Conservation (phyloP, 768 basidiomycete species). For the Thelephora aurantiotincta region DNA sequence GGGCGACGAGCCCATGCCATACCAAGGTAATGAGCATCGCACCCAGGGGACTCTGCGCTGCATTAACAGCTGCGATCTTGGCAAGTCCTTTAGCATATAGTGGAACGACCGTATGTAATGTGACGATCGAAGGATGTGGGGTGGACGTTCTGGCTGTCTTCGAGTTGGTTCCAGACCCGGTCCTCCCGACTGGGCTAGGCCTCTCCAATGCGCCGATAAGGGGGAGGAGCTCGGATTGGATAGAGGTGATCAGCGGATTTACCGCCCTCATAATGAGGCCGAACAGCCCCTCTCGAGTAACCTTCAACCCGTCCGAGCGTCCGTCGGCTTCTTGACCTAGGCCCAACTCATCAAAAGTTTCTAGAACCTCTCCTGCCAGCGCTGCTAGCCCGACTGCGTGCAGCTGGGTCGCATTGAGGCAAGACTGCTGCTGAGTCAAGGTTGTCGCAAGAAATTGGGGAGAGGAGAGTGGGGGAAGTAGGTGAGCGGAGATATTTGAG, state of each 20-base stretch:
- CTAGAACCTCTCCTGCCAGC: constrained; percentile 63
- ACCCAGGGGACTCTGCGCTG: constrained; percentile 49
- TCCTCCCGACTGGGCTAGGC: constrained; percentile 16
- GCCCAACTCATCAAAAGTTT: constrained; percentile 50
- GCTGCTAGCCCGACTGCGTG: constrained; percentile 57
- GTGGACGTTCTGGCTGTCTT: constrained; percentile 6
- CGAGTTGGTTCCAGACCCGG: constrained; percentile 2
- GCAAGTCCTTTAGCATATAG: constrained; percentile 42
- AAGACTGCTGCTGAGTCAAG: constrained; percentile 36
- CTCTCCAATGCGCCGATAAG: constrained; percentile 50
- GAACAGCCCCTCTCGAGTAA: constrained; percentile 54
- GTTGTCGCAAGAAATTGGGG: constrained; percentile 40
- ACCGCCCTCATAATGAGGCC: constrained; percentile 55
- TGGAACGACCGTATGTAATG: constrained; percentile 46
- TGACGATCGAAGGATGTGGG: constrained; percentile 44
- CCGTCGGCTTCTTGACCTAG: constrained; percentile 47
- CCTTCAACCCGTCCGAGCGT: constrained; percentile 55
- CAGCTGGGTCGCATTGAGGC: constrained; percentile 50
- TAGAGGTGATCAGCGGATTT: constrained; percentile 44
- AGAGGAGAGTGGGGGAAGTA: constrained; percentile 54
- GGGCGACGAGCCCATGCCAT: constrained; percentile 62
- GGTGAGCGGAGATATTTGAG: constrained; percentile 51
- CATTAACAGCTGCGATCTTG: constrained; percentile 37
- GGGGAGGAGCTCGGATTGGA: constrained; percentile 47
- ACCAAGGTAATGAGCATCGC: constrained; percentile 59